Evolutionary conservation across 805 yeast species (phyloP), one percentile per base, ranked within the genome.

Genomic region (Wickerhamiella occidentalis): DNA sequence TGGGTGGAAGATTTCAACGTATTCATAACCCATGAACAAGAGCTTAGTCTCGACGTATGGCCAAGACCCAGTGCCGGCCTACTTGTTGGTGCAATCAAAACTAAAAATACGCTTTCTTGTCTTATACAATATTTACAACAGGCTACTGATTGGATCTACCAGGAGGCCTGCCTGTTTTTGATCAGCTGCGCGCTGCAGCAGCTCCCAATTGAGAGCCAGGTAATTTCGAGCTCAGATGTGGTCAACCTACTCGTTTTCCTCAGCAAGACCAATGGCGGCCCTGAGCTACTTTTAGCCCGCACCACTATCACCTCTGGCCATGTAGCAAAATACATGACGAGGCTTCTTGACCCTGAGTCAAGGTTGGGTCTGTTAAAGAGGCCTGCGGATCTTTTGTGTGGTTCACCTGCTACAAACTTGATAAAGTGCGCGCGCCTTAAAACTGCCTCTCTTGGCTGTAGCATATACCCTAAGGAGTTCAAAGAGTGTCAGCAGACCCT

Each of bases 1-100:
- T 84, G 80, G 71, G 61, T 64, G 3, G 68, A 66, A 1, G 88
- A 87, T 59, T 74, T 78, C 58, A 85, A 87, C 58, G 64, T 63
- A 2, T 86, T 77, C 61, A 83, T 85, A 5, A 75, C 87, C 2
- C 81, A 77, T 30, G 87, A 84, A 50, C 71, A 85, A 1, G 95
- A 86, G 1, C 70, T 87, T 28, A 66, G 80, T 0, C 66, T 79
- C 0, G 75, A 74, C 4, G 64, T 65, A 8, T 63, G 73, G 1
- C 74, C 80, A 0, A 73, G 97, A 48, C 82, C 79, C 45, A 73
- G 82, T 0, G 67, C 80, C 0, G 68, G 70, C 23, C 85, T 80
- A 25, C 73, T 77, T 29, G 54, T 84, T 4, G 64, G 79, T 77
- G 18, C 56, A 79, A 30, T 68, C 72, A 33, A 66, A 45, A 28